Conservation (phyloP, 768 basidiomycete species). For the Gyrodon lividus region DNA sequence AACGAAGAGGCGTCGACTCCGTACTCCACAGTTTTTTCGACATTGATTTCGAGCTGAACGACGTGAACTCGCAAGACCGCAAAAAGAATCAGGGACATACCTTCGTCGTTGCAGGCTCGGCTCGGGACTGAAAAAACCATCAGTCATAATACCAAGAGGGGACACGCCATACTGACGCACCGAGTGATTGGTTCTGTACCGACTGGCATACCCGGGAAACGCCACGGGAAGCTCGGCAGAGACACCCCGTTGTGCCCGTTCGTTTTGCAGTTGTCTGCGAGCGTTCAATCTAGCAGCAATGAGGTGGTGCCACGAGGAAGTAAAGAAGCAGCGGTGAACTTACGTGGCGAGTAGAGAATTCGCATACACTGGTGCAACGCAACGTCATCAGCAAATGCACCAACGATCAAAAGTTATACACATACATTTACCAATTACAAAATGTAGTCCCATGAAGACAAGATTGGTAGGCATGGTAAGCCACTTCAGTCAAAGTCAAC, state of each 20-base stretch:
- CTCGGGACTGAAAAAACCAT: slow-evolving; percentile 8
- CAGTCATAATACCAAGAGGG: background rate
- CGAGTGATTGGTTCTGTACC: slow-evolving; percentile 9
- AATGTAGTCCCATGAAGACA: slow-evolving; percentile 52
- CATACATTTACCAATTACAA: slow-evolving; percentile 52
- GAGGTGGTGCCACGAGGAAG: background rate
- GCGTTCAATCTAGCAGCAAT: slow-evolving; percentile 34
- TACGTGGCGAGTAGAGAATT: slow-evolving; percentile 50
- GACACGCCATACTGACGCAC: slow-evolving; percentile 9
- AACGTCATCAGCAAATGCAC: background rate
- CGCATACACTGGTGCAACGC: slow-evolving; percentile 40
- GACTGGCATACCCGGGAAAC: slow-evolving; percentile 24
- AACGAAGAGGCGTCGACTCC: slow-evolving; percentile 13
- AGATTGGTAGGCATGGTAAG: slow-evolving; percentile 45
- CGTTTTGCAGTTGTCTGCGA: slow-evolving; percentile 32
- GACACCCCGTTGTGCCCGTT: slow-evolving; percentile 26
- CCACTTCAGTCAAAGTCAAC: slow-evolving; percentile 35
- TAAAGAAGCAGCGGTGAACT: background rate
- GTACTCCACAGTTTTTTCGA: slow-evolving; percentile 29
- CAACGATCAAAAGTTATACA: background rate
- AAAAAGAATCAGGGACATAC: slow-evolving; percentile 8
- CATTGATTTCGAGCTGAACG: slow-evolving; percentile 28
- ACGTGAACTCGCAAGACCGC: background rate
- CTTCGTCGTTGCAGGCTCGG: slow-evolving; percentile 15
- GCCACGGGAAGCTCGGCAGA: slow-evolving; percentile 30